phyloP scores from a whole-genome alignment of 129 eudicot genomes.

The Sambucus nigra region DNA sequence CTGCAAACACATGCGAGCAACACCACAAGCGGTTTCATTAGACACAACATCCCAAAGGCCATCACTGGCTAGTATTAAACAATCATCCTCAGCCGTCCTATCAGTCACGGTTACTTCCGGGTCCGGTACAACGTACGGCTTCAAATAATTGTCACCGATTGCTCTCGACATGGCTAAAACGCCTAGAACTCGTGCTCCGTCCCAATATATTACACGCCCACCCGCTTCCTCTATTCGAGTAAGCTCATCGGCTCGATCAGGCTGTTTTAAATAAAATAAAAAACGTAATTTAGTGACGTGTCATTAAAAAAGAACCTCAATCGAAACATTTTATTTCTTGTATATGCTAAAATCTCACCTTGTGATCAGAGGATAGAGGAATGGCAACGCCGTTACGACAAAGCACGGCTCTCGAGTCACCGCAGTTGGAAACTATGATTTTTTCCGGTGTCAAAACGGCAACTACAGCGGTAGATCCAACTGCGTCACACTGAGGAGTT shows the following conservation, averaged over 20 bases:
- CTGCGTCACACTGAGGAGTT: slow-evolving; percentile 95
- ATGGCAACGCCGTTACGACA: slow-evolving; percentile 79
- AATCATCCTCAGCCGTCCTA: slow-evolving; percentile 65
- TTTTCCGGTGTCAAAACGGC: slow-evolving; percentile 61
- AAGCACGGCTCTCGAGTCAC: slow-evolving; percentile 90
- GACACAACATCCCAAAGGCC: slow-evolving; percentile 98
- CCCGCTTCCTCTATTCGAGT: slow-evolving; percentile 75
- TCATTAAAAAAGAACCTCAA: too few species aligned
- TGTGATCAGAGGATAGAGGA: slow-evolving; percentile 83
- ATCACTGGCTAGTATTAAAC: slow-evolving; percentile 78
- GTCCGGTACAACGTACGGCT: slow-evolving; percentile 87
- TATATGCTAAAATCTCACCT: slow-evolving; percentile 33
- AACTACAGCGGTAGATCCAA: slow-evolving; percentile 96
- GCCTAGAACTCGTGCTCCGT: slow-evolving; percentile 91
- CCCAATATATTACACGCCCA: slow-evolving; percentile 97
- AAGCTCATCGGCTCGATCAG: slow-evolving; percentile 85
- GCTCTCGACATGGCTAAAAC: slow-evolving; percentile 97
- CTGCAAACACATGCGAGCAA: slow-evolving; percentile 76
- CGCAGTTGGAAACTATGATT: slow-evolving; percentile 76
- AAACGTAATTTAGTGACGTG: not conserved
- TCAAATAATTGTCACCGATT: slow-evolving; percentile 85
- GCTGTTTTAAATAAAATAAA: slow-evolving; percentile 30
- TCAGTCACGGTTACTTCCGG: slow-evolving; percentile 94
- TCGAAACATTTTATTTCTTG: too few species aligned
- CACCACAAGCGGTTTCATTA: slow-evolving; percentile 76